These are phyloP conservation scores for Aureobasidium sp. DNA, from an alignment of 2,329 filamentous ascomycete genomes.

Conservation along the genomic window DNA sequence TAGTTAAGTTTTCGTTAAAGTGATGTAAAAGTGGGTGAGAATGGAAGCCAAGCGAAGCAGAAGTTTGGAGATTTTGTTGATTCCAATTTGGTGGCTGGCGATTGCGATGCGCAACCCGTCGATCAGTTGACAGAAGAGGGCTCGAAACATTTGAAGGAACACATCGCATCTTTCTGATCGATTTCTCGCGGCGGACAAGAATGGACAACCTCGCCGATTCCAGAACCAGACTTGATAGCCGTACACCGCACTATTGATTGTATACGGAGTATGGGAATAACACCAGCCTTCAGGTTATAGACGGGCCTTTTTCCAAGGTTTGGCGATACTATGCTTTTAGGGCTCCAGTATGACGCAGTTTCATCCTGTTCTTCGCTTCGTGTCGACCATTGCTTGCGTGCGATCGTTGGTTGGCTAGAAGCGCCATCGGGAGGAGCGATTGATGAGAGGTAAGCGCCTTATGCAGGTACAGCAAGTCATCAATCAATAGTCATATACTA, in stretches of 20 bases:
- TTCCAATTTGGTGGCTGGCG: conserved; percentile 9
- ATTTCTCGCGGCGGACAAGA: not conserved
- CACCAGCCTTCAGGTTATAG: not conserved
- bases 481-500: not conserved
- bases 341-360: conserved; percentile 1
- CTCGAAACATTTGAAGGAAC: not conserved
- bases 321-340: too few species aligned
- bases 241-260: not conserved
- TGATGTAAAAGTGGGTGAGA: not conserved
- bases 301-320: not conserved
- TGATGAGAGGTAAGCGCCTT: not conserved
- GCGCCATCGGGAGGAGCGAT: not conserved
- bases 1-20: conserved; percentile 7
- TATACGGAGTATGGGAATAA: not conserved
- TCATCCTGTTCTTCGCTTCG: not conserved
- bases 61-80: not conserved
- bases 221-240: not conserved
- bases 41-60: conserved; percentile 3
- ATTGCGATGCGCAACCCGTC: not conserved
- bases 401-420: not conserved
- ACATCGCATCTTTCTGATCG: not conserved
- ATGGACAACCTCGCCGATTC: not conserved
- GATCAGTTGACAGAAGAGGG: not conserved
- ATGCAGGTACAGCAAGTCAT: conserved; percentile 5
- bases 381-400: not conserved